phyloP scores from a whole-genome alignment of 139 green algal species.

The Chlamydomonas sphaeroides region DNA sequence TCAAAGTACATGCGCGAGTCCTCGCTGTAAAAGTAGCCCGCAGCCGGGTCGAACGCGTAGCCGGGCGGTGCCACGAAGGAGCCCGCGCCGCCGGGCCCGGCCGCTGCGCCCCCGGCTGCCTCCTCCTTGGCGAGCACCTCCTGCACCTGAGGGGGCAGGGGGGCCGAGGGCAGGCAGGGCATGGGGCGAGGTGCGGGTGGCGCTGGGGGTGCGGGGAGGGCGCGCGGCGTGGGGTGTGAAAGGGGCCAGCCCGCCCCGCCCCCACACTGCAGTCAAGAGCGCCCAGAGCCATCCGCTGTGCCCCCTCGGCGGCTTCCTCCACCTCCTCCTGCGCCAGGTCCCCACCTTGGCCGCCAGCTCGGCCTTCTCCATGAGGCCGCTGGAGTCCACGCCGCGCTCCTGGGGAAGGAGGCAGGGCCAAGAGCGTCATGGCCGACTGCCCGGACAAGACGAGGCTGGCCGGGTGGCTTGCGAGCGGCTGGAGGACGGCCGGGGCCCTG shows the following conservation, averaged over 20 bases:
- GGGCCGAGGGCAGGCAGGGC: no score
- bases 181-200: no score
- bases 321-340: conserved; percentile 41
- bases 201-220: no score
- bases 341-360: conserved; percentile 73
- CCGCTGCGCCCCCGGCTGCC: background rate
- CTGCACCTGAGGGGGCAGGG: no score
- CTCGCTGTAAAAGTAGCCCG: conserved; percentile 57
- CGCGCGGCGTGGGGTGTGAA: no score
- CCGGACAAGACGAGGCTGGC: no score
- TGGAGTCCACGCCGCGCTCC: conserved; percentile 47
- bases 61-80: conserved; percentile 55
- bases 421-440: background rate
- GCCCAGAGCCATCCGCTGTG: background rate
- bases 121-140: no score
- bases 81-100: background rate
- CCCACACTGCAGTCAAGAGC: no score
- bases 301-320: background rate
- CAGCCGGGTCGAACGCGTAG: conserved; percentile 67
- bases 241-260: no score
- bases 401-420: background rate
- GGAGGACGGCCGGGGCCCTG: no score
- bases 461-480: no score
- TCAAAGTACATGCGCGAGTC: conserved; percentile 74
- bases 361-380: conserved; percentile 72